Evolutionary conservation across 441 rosid species (phyloP), one percentile per base, ranked within the genome.

Genomic region (Biscutella laevigata): DNA sequence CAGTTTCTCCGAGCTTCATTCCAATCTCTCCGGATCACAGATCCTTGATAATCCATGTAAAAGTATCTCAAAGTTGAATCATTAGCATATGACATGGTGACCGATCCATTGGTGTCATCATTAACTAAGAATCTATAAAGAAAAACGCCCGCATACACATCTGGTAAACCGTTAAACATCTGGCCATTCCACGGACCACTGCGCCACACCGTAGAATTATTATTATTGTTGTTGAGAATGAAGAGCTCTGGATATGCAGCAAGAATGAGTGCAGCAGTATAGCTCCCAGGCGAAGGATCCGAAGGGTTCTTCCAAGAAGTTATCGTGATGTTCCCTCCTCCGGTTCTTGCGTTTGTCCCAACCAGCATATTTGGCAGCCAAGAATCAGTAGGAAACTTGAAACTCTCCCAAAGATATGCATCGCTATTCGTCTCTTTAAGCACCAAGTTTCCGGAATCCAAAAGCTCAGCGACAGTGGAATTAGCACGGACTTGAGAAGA

Each of bases 101-200:
- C 12, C 0, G 49, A 47, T 49, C 78, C 77, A 28, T 52, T 58
- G 2, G 43, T 20, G 10, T 62, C 60, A 17, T 34, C 36, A 16
- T 13, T 45, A 33, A 78, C 33, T 17, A 9, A 53, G 56, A 75
- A 57, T 14, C 70, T 74, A 19, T 42, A 25, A 0, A 66, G 71
- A 53, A 47, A 49, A 24, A 20, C 68, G 0, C 59, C 59, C 0
- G 64, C 44, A 8, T 14, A 34, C 77, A 68, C 57, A 5, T 33
- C 30, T 1, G 74, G 57, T 19, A 74, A 7, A 42, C 80, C 88
- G 6, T 60, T 62, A 45, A 79, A 64, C 38, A 42, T 19, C 52
- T 54, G 64, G 6, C 79, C 73, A 12, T 73, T 74, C 81, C 81
- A 75, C 2, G 78, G 87, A 5, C 78, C 78, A 8, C 77, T 78